Base-by-base conservation (phyloP, 2,329 filamentous ascomycete species). In the Aureobasidium namibiae region DNA sequence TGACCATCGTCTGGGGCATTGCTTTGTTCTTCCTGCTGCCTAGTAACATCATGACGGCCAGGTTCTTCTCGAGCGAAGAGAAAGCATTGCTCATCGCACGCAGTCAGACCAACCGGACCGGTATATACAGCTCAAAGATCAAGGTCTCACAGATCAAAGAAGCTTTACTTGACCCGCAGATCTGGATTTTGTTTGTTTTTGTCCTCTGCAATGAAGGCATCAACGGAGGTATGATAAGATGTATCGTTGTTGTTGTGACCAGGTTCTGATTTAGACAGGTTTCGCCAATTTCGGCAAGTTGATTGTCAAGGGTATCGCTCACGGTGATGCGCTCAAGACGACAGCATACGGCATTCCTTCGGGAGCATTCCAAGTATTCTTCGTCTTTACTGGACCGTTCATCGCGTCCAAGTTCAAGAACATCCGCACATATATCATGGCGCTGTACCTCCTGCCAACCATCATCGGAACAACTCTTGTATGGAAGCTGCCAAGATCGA, bases 11-110 rank as follows among this genome's bases (percentile, higher is more conserved):
- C 61, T 88, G 82, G 69, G 86, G 85, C 9, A 16, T 79, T 9
- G 84, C 87, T 46, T 82, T 87, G 13, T 70, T 81, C 16, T 80
- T 75, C 67, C 84, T 79, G 73, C 82, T 87, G 76, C 84, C 84
- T 1, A 85, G 89, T 69, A 85, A 80, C 21, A 86, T 86, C 1
- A 88, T 88, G 84, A 79, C 83, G 2, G 85, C 86, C 23, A 85
- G 85, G 68, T 87, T 84, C 69, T 87, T 86, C 67, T 78, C 74
- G 11, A 83, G 87, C 61, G 78, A 82, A 62, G 66, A 69, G 24
- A 68, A 68, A 73, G 77, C 76, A 41, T 75, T 85, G 56, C 71
- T 76, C 64, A 69, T 76, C 26, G 74, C 75, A 46, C 70, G 74
- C 24, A 72, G 75, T 6, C 74, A 74, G 44, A 70, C 71, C 49